Conservation (phyloP, 2,329 filamentous ascomycete species). For the Lasiodiplodia theobromae region DNA sequence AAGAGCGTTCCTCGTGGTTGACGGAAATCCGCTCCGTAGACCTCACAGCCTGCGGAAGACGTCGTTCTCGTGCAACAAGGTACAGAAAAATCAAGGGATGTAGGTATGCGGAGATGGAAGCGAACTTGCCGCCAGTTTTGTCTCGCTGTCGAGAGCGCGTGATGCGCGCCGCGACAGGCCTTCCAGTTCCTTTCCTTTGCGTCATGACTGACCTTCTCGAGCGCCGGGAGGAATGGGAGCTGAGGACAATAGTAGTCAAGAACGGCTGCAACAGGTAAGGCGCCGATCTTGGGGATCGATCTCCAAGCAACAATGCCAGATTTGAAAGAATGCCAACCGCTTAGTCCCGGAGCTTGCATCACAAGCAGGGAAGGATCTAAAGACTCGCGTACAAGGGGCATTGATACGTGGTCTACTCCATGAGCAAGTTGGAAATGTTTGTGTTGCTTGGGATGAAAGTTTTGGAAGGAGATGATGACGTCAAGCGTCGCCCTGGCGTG, state of each 20-base stretch:
- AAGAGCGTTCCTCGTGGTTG: not conserved
- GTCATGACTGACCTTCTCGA: slow-evolving; percentile 26
- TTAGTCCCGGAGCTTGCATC: slow-evolving; percentile 12
- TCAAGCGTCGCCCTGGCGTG: not conserved
- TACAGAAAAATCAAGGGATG: not conserved
- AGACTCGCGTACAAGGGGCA: no score
- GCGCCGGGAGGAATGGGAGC: not conserved
- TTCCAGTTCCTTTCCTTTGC: slow-evolving; percentile 21
- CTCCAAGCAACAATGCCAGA: not conserved
- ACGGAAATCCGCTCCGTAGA: not conserved
- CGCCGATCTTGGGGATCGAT: slow-evolving; percentile 19
- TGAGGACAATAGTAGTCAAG: not conserved
- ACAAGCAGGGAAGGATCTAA: not conserved
- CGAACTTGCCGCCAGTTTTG: not conserved
- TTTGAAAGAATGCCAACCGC: slow-evolving; percentile 12
- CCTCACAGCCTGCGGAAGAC: not conserved
- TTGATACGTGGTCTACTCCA: not conserved
- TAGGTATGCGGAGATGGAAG: not conserved
- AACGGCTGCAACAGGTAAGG: slow-evolving; percentile 13
- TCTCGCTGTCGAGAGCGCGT: not conserved
- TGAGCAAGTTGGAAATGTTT: not conserved
- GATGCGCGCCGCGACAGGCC: not conserved
- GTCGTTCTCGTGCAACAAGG: not conserved
- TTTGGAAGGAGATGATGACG: not conserved
- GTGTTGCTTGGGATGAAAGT: not conserved